Conservation (phyloP, 208 protist species). For the Acanthamoeba quina region DNA sequence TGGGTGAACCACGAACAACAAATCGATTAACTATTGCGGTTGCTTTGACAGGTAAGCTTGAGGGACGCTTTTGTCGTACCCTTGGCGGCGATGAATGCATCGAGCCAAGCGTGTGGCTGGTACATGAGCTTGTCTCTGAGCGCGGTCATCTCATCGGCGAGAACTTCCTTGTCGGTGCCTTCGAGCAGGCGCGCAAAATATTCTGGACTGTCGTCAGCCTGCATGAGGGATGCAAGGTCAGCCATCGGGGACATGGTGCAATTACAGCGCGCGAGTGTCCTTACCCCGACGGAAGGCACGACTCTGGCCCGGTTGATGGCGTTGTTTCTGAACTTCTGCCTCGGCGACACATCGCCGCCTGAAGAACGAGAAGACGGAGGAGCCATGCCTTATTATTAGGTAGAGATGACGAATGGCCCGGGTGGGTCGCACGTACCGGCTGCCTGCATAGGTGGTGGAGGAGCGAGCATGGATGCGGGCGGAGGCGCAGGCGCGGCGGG, state of each 20-base stretch:
- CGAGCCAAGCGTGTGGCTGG: constrained; percentile 18
- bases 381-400: too few relatives aligned
- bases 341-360: not conserved
- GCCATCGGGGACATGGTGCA: not conserved
- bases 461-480: not conserved
- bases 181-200: constrained; percentile 32
- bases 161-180: not conserved
- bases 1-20: not conserved
- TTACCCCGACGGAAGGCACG: constrained; percentile 20
- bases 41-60: too few relatives aligned
- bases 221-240: not conserved
- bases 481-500: constrained; percentile 10
- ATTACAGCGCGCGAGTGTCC: too few relatives aligned
- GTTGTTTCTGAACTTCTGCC: constrained; percentile 69
- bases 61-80: not conserved
- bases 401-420: not conserved
- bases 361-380: not conserved
- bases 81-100: constrained; percentile 31
- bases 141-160: not conserved
- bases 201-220: constrained; percentile 49
- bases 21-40: not conserved
- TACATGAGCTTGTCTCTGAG: constrained; percentile 61
- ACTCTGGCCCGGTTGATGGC: constrained; percentile 11
- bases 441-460: constrained; percentile 33
- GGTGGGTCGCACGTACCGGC: not conserved